A percentile compares a stretch with the other conserved stretches of the same genome.
Evolutionary conservation across 495 filamentous ascomycete species (phyloP).

Genomic region (Paragyromitra xinjiangensis): DNA sequence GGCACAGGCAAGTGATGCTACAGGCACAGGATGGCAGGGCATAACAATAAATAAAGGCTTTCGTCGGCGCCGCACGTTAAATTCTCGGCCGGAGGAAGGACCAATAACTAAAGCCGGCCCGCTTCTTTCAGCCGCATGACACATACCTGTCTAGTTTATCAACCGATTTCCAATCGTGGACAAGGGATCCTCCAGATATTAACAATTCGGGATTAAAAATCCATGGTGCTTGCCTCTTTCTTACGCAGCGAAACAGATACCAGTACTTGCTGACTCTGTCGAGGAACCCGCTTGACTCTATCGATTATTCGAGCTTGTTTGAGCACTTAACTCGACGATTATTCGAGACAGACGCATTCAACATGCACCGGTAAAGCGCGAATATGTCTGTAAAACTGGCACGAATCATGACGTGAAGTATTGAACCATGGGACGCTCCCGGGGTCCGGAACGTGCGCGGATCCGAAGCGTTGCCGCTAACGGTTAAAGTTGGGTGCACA

Average conservation of each 20-base stretch:
- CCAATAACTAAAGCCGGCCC: constrained; percentile 25
- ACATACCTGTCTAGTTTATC: constrained; percentile 23
- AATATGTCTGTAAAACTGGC: constrained; percentile 13
- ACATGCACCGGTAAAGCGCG: constrained; percentile 21
- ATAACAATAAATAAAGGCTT: constrained; percentile 31
- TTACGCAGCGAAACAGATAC: not conserved
- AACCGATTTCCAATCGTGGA: constrained; percentile 28
- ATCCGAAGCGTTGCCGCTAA: constrained; percentile 19
- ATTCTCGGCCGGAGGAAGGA: constrained; percentile 11
- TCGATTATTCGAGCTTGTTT: not conserved
- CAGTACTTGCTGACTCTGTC: not conserved
- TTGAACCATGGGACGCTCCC: not conserved
- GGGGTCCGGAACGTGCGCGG: constrained; percentile 11
- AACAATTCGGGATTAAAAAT: constrained; percentile 1
- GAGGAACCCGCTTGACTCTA: not conserved
- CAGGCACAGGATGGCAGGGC: not conserved
- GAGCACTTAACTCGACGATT: constrained; percentile 4
- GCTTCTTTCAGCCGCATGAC: constrained; percentile 33
- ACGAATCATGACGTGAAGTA: constrained; percentile 29
- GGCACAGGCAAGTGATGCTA: constrained; percentile 1
- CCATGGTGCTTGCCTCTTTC: not conserved
- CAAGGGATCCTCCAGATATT: not conserved
- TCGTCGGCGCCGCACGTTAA: not conserved
- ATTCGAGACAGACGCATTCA: constrained; percentile 8
- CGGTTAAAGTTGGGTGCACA: constrained; percentile 2